Conservation (phyloP, 805 yeast genomes). For the Cyberlindnera suaveolens region DNA sequence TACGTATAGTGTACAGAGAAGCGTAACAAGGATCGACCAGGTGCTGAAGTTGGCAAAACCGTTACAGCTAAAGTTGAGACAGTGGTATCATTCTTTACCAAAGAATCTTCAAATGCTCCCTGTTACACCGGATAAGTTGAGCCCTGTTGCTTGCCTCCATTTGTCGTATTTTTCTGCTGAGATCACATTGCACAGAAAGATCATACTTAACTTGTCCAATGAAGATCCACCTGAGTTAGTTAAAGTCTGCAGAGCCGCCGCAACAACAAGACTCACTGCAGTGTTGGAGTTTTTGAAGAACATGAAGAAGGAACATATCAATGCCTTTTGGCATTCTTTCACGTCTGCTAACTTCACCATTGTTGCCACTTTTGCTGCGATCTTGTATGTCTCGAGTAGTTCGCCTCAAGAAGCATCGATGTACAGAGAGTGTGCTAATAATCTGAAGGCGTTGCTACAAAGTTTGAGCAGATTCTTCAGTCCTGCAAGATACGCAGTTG, state of each 20-base stretch:
- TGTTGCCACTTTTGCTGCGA: conserved; percentile 84
- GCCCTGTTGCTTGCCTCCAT: conserved; percentile 73
- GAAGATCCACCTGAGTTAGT: conserved; percentile 47
- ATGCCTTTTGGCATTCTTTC: conserved; percentile 86
- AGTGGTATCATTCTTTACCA: conserved; percentile 75
- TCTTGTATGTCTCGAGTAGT: conserved; percentile 63
- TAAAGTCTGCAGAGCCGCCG: conserved; percentile 77
- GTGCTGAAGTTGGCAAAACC: conserved; percentile 79
- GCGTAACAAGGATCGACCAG: conserved; percentile 52
- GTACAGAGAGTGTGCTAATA: conserved; percentile 63
- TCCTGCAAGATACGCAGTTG: conserved; percentile 70
- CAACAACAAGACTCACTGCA: conserved; percentile 72
- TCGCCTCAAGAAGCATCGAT: conserved; percentile 55
- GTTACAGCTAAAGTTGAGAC: conserved; percentile 59
- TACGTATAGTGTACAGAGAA: conserved; percentile 58
- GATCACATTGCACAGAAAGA: conserved; percentile 75
- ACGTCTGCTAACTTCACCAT: conserved; percentile 72
- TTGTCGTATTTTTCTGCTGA: conserved; percentile 87
- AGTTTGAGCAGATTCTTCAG: conserved; percentile 72
- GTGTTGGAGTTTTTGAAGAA: conserved; percentile 51
- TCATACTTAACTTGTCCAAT: conserved; percentile 45
- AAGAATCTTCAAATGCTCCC: conserved; percentile 54
- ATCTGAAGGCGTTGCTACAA: conserved; percentile 71
- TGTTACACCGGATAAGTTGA: conserved; percentile 53
- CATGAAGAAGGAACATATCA: conserved; percentile 72